Conservation (phyloP, 306 rosid genomes). For the Styphnolobium japonicum region DNA sequence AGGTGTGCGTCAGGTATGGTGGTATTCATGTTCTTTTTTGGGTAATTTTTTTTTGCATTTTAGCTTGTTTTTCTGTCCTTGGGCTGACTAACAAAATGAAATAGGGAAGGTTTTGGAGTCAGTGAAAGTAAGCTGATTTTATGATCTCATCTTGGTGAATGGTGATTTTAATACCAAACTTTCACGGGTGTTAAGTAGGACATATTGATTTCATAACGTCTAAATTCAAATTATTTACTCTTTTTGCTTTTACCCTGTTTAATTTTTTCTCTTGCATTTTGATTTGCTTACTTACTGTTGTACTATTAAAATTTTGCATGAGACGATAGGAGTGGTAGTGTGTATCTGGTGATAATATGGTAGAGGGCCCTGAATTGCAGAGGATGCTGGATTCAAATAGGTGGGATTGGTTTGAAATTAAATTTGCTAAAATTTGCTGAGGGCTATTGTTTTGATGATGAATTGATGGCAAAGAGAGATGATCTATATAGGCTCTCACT, state of each 20-base stretch:
- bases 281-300: not conserved
- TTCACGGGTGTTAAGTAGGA: not conserved
- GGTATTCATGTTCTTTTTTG: not conserved
- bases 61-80: not conserved
- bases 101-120: not conserved
- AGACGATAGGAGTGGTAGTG: not conserved
- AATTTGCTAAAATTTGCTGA: not conserved
- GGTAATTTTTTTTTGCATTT: not conserved
- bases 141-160: not conserved
- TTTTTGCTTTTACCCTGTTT: no score
- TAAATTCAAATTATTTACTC: not conserved
- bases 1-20: slow-evolving; percentile 41
- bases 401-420: not conserved
- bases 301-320: not conserved
- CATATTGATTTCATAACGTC: not conserved
- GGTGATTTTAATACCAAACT: not conserved
- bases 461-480: no score
- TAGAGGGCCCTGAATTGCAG: not conserved
- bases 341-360: not conserved
- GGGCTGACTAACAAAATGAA: not conserved
- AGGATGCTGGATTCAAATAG: not conserved
- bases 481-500: no score
- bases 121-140: not conserved
- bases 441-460: not conserved
- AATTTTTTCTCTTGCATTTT: not conserved